Percentiles rank a stretch among this genome's conserved stretches.
phyloP scores from a whole-genome alignment of 2,329 filamentous ascomycete species.

The Dryadomyces sulphureus region DNA sequence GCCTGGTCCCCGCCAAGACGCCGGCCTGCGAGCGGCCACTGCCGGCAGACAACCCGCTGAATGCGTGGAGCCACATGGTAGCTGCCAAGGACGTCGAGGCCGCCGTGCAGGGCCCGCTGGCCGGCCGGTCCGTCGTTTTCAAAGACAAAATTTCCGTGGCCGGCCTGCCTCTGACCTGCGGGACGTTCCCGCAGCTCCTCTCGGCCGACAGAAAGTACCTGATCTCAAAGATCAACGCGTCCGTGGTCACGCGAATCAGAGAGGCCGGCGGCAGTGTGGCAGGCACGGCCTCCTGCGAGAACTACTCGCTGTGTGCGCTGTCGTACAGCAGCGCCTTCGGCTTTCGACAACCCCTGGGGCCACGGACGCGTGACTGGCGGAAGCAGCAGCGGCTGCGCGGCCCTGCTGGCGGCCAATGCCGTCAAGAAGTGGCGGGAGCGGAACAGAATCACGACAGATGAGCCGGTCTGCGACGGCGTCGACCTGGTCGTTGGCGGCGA shows the following conservation, averaged over 20 bases:
- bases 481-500: constrained; percentile 36
- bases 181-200: constrained; percentile 19
- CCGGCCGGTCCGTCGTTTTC: constrained; percentile 57
- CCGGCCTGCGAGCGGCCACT: too few species aligned
- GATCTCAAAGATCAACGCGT: constrained; percentile 44
- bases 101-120: constrained; percentile 34
- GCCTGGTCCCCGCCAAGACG: too few species aligned
- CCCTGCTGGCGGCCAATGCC: constrained; percentile 9
- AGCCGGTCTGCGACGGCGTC: too few species aligned
- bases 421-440: too few species aligned
- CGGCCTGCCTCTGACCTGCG: constrained; percentile 42
- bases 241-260: constrained; percentile 16
- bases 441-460: too few species aligned
- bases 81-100: not conserved
- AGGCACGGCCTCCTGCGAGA: constrained; percentile 62
- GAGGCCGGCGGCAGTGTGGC: constrained; percentile 58
- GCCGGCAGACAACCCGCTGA: constrained; percentile 13
- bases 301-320: constrained; percentile 38
- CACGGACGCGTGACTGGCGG: constrained; percentile 58
- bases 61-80: constrained; percentile 17
- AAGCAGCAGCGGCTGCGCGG: constrained; percentile 54
- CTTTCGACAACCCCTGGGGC: constrained; percentile 58
- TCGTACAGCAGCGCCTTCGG: constrained; percentile 59
- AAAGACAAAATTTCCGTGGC: constrained; percentile 63
- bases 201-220: constrained; percentile 32